Evolutionary conservation across 495 filamentous ascomycete species (phyloP).

Genomic region (Monascus purpureus): DNA sequence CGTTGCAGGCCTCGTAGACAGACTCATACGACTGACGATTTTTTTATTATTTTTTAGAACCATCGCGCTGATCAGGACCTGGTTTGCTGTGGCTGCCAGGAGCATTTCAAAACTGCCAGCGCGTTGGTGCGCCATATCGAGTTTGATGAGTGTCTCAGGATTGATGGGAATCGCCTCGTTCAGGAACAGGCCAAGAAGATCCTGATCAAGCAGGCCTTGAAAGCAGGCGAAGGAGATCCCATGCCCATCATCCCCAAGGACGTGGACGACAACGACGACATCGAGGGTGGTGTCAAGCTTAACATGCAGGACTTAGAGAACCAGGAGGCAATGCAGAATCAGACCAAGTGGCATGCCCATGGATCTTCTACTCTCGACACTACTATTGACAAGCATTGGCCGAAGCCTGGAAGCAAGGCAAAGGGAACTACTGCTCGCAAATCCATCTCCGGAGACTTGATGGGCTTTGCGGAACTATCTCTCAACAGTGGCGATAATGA

Average conservation of each 20-base stretch:
- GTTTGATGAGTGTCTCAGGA: slow-evolving; percentile 23
- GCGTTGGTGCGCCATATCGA: slow-evolving; percentile 38
- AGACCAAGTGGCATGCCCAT: slow-evolving; percentile 2
- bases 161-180: slow-evolving; percentile 16
- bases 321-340: slow-evolving; percentile 7
- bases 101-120: slow-evolving; percentile 27
- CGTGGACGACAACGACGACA: slow-evolving; percentile 3
- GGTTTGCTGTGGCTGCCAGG: slow-evolving; percentile 30
- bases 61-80: slow-evolving; percentile 31
- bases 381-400: slow-evolving; percentile 7
- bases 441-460: slow-evolving; percentile 3
- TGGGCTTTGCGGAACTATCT: slow-evolving; percentile 3
- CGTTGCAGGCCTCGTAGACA: too few species aligned
- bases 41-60: slow-evolving; percentile 8
- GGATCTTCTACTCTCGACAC: not conserved
- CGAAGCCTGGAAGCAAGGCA: slow-evolving; percentile 1
- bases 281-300: slow-evolving; percentile 5
- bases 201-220: slow-evolving; percentile 15
- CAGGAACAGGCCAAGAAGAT: slow-evolving; percentile 24
- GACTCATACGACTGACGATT: too few species aligned
- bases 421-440: not conserved
- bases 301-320: not conserved
- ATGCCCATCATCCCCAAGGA: slow-evolving; percentile 2
- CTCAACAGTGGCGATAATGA: too few species aligned
- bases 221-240: slow-evolving; percentile 2